A percentile compares a stretch with the other conserved stretches of the same genome.
These are phyloP conservation scores for Diaporthe citrichinensis DNA, from an alignment of 2,329 filamentous ascomycete genomes.

Conservation along the genomic window DNA sequence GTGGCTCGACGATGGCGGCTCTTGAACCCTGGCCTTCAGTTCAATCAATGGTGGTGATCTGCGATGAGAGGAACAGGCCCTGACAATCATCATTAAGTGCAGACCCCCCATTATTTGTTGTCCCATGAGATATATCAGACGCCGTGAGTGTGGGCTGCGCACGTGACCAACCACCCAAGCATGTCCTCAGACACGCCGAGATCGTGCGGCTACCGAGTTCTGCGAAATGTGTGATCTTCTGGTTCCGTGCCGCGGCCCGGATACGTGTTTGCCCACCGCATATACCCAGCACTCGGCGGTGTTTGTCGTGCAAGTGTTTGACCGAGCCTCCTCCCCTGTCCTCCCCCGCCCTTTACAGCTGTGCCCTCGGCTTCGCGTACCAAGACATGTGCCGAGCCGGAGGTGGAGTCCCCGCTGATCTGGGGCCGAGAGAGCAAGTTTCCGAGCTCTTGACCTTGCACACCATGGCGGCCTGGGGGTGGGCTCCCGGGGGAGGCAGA, in stretches of 20 bases:
- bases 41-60: not conserved
- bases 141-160: not conserved
- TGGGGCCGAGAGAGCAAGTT: not conserved
- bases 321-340: not conserved
- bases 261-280: not conserved
- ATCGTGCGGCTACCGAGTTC: slow-evolving; percentile 2
- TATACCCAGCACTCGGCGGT: not conserved
- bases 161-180: not conserved
- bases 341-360: not conserved
- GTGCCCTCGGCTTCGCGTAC: no score
- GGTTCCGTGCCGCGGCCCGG: slow-evolving; percentile 23
- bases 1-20: not conserved
- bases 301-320: not conserved
- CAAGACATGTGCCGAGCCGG: slow-evolving; percentile 8
- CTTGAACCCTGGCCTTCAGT: not conserved
- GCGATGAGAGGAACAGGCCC: not conserved
- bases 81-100: slow-evolving; percentile 1
- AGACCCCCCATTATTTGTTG: not conserved
- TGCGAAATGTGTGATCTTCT: slow-evolving; percentile 2
- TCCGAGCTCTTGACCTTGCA: not conserved
- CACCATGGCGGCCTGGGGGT: not conserved
- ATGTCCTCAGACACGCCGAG: not conserved
- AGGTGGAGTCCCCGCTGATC: not conserved
- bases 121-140: not conserved
- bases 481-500: not conserved